Percentiles rank a stretch among this genome's conserved stretches.
Conservation (phyloP, 2,329 filamentous ascomycete species). For the Botrytis hyacinthi region DNA sequence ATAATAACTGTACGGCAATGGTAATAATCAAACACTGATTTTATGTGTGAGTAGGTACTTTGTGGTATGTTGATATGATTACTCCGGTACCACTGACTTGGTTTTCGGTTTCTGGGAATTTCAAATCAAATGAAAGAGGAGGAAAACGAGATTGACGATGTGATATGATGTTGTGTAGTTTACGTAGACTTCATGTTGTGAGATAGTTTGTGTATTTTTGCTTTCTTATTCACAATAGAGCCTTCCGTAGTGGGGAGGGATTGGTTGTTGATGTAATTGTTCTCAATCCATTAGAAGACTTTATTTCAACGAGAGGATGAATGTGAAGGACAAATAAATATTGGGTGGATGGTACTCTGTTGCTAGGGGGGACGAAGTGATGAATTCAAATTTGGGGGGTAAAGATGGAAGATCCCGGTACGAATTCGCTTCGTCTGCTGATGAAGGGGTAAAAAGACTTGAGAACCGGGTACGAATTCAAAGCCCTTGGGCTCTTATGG, state of each 20-base stretch:
- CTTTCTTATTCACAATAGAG: background rate
- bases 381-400: background rate
- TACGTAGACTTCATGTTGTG: conserved; percentile 12
- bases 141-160: background rate
- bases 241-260: background rate
- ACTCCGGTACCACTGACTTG: conserved; percentile 17
- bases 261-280: background rate
- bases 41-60: background rate
- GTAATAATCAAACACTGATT: background rate
- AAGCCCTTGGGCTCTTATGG: conserved; percentile 16
- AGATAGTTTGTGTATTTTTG: background rate
- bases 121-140: conserved; percentile 7
- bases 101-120: conserved; percentile 10
- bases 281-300: background rate
- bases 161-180: conserved; percentile 15
- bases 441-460: conserved; percentile 13
- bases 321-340: conserved; percentile 2
- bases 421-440: conserved; percentile 17
- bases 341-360: conserved; percentile 17
- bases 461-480: background rate
- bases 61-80: background rate
- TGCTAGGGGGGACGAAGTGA: conserved; percentile 7
- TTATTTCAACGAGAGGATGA: background rate
- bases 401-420: conserved; percentile 6
- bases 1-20: background rate